Evolutionary conservation across 73 alveolate genomes (phyloP), one percentile per base, ranked within the genome.

Genomic region (Paramecium octaurelia): DNA sequence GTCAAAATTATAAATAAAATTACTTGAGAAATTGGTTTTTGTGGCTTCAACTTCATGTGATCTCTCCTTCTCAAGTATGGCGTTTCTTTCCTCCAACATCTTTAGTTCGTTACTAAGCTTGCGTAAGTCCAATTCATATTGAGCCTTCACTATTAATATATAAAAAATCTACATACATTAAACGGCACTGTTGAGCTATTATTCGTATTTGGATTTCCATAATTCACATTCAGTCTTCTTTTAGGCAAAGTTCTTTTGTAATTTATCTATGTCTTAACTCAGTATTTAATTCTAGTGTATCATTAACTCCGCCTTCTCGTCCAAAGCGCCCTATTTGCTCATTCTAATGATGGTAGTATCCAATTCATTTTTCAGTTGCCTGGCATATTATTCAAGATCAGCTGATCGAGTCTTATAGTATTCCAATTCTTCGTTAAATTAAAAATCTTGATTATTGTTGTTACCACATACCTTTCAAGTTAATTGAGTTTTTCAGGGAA

Each of bases 11-110:
- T 44, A 40, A 18, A 80, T 44, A 20, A 31, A 18, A 10, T n/a
- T 80, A 80, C 91, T 80, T 43, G 91, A 80, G 6, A 80, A 80
- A 10, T 80, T 80, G 1, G 91, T 80, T 80, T 80, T 80, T 4
- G 91, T 80, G 12, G 91, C 91, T 43, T 80, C 91, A 42, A 80
- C 73, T 16, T 80, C 91, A 80, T 80, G 91, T n/a, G 44, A 40
- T 24, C 91, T 40, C n/a, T 80, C 91, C 24, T 42, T 80, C 29
- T 80, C 91, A 43, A 80, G 38, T 24, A 44, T 80, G 8, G 43
- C 9, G 12, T 80, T 80, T 46, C 91, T 80, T 24, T 80, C 91
- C 57, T 80, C 91, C 18, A 80, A 46, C 27, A 43, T 16, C 29
- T 80, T 80, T 18, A 80, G 18, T 24, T 80, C 91, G 24, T 46